Evolutionary conservation across 148 eudicot species (phyloP).

Genomic region (Vaccinium corymbosum): DNA sequence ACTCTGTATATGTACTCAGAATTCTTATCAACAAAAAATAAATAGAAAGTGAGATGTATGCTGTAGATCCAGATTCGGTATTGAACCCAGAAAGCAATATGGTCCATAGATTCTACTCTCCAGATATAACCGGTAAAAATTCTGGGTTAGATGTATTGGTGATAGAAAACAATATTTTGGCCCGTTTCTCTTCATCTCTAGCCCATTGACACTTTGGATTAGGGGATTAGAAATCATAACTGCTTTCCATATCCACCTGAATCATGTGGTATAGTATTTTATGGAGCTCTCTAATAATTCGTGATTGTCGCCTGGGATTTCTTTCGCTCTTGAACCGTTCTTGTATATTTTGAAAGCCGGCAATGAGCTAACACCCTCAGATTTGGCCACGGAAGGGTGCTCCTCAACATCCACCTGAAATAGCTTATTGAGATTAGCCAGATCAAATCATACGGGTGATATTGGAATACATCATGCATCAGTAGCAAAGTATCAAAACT

Average conservation of each 20-base stretch:
- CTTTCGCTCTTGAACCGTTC: conserved; percentile 37
- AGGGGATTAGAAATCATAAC: background rate
- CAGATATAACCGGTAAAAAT: background rate
- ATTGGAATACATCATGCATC: background rate
- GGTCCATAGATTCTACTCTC: background rate
- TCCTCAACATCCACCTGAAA: conserved; percentile 49
- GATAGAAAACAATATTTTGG: background rate
- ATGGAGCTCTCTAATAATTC: conserved; percentile 47
- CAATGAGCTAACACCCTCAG: conserved; percentile 41
- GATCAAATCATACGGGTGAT: background rate
- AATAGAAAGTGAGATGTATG: background rate
- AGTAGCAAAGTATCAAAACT: background rate
- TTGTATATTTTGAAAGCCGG: conserved; percentile 59
- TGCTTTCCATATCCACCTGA: conserved; percentile 2
- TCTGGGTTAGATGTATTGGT: background rate
- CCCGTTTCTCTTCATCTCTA: background rate
- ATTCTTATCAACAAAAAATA: background rate
- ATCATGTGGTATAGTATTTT: conserved; percentile 13
- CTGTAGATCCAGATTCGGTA: background rate
- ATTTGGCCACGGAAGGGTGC: conserved; percentile 32
- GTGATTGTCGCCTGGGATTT: conserved; percentile 45
- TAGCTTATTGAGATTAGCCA: background rate
- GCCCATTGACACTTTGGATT: background rate
- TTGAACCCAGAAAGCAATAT: background rate
- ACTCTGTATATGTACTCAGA: background rate